Conservation (phyloP, 768 basidiomycete genomes). For the Lentinus tigrinus region DNA sequence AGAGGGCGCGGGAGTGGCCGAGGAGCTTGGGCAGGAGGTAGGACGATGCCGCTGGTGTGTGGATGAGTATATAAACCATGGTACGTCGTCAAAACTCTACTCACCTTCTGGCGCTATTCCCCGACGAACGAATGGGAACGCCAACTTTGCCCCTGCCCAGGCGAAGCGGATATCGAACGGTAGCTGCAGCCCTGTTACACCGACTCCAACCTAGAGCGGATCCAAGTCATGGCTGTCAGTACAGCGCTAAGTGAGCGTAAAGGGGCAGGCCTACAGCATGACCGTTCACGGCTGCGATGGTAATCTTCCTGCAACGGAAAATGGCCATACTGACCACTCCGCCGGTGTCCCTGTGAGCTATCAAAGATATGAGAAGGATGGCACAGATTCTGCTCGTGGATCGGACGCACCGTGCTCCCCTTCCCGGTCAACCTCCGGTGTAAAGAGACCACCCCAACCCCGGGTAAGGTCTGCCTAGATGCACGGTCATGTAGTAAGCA, state of each 20-base stretch:
- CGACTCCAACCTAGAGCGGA: slow-evolving; percentile 42
- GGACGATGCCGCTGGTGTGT: slow-evolving; percentile 25
- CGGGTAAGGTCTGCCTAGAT: slow-evolving; percentile 47
- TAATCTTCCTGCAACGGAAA: slow-evolving; percentile 53
- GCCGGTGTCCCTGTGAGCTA: slow-evolving; percentile 50
- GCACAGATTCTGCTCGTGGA: neutral
- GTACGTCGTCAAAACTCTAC: neutral
- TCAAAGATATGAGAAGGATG: too few species aligned
- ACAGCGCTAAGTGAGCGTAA: neutral
- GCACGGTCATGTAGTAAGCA: neutral
- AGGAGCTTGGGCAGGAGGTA: slow-evolving; percentile 57
- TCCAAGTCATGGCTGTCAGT: neutral
- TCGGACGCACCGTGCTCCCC: slow-evolving; percentile 42
- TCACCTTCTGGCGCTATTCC: slow-evolving; percentile 50
- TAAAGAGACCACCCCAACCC: slow-evolving; percentile 44
- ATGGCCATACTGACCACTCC: slow-evolving; percentile 47
- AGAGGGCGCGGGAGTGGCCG: slow-evolving; percentile 49
- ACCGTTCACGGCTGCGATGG: slow-evolving; percentile 51
- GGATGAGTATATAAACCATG: neutral
- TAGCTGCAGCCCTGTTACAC: slow-evolving; percentile 48
- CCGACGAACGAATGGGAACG: slow-evolving; percentile 49
- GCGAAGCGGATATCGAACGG: slow-evolving; percentile 53
- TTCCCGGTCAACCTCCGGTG: slow-evolving; percentile 41
- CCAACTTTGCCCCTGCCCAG: slow-evolving; percentile 49
- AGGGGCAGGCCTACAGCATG: slow-evolving; percentile 37